phyloP scores from a whole-genome alignment of 495 filamentous ascomycete genomes.

The Astrothelium subdiscretum region DNA sequence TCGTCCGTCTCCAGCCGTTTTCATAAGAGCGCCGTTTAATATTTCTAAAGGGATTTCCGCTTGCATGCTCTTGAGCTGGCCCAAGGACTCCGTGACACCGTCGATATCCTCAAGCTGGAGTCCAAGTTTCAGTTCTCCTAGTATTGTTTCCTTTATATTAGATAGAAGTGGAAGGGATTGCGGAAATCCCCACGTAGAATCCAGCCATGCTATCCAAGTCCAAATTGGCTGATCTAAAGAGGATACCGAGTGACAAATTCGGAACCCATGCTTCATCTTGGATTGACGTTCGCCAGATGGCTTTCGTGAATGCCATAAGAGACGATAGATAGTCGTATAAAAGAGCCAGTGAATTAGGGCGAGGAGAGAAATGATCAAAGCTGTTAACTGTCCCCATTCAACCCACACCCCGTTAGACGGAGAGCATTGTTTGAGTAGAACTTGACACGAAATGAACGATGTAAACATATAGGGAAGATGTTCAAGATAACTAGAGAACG shows the following conservation, averaged over 20 bases:
- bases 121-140: not conserved
- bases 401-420: not conserved
- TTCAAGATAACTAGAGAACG: not conserved
- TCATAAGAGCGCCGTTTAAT: not conserved
- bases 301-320: not conserved
- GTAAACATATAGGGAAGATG: not conserved
- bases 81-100: not conserved
- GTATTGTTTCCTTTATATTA: not conserved
- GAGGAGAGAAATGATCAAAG: not conserved
- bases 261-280: not conserved
- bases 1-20: not conserved
- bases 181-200: not conserved
- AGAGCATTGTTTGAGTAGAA: not conserved
- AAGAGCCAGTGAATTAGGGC: not conserved
- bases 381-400: not conserved
- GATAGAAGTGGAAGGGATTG: not conserved
- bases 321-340: not conserved
- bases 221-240: not conserved
- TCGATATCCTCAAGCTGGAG: not conserved
- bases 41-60: not conserved
- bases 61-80: not conserved
- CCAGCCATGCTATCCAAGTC: not conserved
- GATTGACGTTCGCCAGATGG: not conserved
- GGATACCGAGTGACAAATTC: not conserved
- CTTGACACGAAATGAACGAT: not conserved